A percentile compares a stretch with the other conserved stretches of the same genome.
phyloP scores from a whole-genome alignment of 257 asterid genomes.

The Apocynum venetum region DNA sequence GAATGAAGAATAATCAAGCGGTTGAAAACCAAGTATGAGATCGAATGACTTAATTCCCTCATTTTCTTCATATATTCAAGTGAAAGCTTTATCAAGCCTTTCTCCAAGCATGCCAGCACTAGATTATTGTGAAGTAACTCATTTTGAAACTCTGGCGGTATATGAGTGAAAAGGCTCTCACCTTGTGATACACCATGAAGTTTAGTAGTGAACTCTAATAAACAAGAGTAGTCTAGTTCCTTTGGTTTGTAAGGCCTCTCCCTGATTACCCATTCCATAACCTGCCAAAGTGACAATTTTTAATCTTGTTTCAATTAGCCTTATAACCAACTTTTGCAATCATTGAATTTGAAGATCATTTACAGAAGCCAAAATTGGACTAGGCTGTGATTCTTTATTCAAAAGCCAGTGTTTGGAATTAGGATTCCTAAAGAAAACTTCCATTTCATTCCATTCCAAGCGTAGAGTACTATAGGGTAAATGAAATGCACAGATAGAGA shows the following conservation, averaged over 20 bases:
- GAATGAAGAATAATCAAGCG: slow-evolving; percentile 84
- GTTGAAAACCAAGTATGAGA: slow-evolving; percentile 75
- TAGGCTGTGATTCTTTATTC: background rate
- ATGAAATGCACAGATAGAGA: background rate
- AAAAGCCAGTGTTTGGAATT: background rate
- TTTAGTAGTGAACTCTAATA: slow-evolving; percentile 80
- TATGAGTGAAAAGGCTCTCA: slow-evolving; percentile 62
- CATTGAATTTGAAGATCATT: background rate
- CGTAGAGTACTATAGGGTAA: background rate
- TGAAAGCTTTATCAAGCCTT: slow-evolving; percentile 62
- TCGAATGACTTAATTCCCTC: slow-evolving; percentile 72
- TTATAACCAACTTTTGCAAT: background rate
- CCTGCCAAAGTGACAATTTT: slow-evolving; percentile 39
- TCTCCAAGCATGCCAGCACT: slow-evolving; percentile 86
- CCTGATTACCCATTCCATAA: slow-evolving; percentile 96
- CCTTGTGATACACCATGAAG: slow-evolving; percentile 75
- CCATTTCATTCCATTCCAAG: slow-evolving; percentile 1
- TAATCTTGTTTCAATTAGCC: background rate
- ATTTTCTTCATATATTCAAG: slow-evolving; percentile 79
- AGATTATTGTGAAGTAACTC: slow-evolving; percentile 77
- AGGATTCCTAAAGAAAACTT: background rate
- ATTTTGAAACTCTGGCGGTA: slow-evolving; percentile 67
- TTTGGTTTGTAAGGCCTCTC: slow-evolving; percentile 80
- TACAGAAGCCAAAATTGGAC: background rate
- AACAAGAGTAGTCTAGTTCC: slow-evolving; percentile 76